Conservation (phyloP, 176 grass and related monocot species). For the Chrysopogon serrulatus region DNA sequence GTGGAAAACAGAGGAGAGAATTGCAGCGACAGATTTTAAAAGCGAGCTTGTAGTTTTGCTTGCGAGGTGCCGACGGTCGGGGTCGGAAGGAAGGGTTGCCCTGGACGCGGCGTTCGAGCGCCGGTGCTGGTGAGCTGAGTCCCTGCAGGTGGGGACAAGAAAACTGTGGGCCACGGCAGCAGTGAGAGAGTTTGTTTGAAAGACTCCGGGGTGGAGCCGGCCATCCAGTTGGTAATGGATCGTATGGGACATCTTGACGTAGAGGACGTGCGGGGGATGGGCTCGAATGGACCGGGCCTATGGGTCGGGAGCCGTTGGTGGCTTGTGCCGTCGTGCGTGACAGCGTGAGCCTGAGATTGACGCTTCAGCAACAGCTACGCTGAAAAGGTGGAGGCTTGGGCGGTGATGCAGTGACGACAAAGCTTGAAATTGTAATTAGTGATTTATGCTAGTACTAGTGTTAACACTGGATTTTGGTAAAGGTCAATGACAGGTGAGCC, state of each 20-base stretch:
- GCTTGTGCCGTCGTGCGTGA: too few species aligned
- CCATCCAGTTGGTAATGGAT: neutral
- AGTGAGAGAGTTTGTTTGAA: neutral
- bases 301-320: conserved; percentile 10
- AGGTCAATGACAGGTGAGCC: too few species aligned
- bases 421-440: too few species aligned
- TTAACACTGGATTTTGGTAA: too few species aligned
- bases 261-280: neutral
- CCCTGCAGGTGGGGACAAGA: neutral
- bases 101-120: conserved; percentile 14
- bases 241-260: neutral
- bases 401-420: too few species aligned
- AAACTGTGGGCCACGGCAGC: neutral
- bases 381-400: too few species aligned
- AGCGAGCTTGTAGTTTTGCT: conserved; percentile 3
- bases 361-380: too few species aligned
- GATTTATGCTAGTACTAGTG: too few species aligned
- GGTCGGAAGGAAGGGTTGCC: neutral
- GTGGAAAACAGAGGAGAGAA: neutral
- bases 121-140: neutral
- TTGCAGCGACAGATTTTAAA: conserved; percentile 30
- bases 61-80: neutral
- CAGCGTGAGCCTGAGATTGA: too few species aligned
- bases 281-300: conserved; percentile 8
- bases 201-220: neutral